phyloP scores from a whole-genome alignment of 441 rosid species.

The Omphalea diandra region DNA sequence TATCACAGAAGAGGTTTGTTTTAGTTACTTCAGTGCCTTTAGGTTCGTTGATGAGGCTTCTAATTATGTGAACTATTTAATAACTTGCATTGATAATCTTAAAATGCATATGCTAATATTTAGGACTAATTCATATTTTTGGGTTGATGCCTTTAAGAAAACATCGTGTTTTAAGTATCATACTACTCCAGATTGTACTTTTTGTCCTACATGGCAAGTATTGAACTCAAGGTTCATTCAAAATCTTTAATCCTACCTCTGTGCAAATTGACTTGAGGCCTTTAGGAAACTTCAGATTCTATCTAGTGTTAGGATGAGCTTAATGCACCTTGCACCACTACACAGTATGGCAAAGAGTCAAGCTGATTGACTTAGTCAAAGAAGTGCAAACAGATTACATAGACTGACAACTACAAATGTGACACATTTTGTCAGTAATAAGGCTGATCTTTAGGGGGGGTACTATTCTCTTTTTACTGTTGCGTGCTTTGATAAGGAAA shows the following conservation, averaged over 20 bases:
- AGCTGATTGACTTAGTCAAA: not conserved
- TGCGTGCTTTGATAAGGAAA: not conserved
- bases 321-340: not conserved
- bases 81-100: slow-evolving; percentile 6
- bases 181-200: not conserved
- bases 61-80: slow-evolving; percentile 6
- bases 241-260: not conserved
- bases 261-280: not conserved
- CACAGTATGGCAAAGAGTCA: not conserved
- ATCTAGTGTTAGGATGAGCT: not conserved
- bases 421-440: not conserved
- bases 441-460: not conserved
- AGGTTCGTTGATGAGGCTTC: not conserved
- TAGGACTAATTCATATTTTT: no score
- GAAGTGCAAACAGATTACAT: no score
- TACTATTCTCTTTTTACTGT: not conserved
- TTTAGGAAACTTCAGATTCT: not conserved
- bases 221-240: not conserved
- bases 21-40: slow-evolving; percentile 1
- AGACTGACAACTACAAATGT: not conserved
- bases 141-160: not conserved
- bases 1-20: slow-evolving; percentile 42
- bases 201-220: not conserved
- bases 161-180: not conserved
- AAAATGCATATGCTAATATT: not conserved